A percentile compares a stretch with the other conserved stretches of the same genome.
These are phyloP conservation scores for Fusarium devonianum DNA, from an alignment of 2,329 filamentous ascomycete species.

Conservation along the genomic window DNA sequence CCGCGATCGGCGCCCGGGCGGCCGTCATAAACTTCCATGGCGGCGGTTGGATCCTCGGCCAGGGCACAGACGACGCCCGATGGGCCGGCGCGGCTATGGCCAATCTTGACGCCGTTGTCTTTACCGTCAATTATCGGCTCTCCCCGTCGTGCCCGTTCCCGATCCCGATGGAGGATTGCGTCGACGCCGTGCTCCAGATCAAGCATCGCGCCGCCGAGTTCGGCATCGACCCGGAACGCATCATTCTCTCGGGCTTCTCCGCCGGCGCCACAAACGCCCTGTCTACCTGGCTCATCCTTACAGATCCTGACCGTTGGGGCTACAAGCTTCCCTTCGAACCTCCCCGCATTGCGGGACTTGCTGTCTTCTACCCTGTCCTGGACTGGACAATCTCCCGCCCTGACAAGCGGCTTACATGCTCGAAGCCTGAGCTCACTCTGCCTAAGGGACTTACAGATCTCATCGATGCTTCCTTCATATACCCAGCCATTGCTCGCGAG, in stretches of 20 bases:
- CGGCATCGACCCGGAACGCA: slow-evolving; percentile 61
- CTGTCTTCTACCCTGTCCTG: slow-evolving; percentile 68
- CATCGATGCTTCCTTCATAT: slow-evolving; percentile 69
- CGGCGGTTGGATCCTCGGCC: slow-evolving; percentile 70
- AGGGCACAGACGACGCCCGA: slow-evolving; percentile 68
- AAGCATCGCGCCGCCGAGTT: slow-evolving; percentile 63
- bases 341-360: slow-evolving; percentile 59
- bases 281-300: slow-evolving; percentile 55
- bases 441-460: slow-evolving; percentile 65
- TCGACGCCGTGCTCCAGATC: slow-evolving; percentile 69
- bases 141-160: slow-evolving; percentile 71
- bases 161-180: slow-evolving; percentile 69
- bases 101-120: slow-evolving; percentile 63
- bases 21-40: slow-evolving; percentile 73
- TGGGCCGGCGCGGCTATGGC: slow-evolving; percentile 64
- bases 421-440: slow-evolving; percentile 64
- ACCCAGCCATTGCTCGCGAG: slow-evolving; percentile 55
- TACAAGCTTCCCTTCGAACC: slow-evolving; percentile 50
- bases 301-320: slow-evolving; percentile 51
- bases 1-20: slow-evolving; percentile 51
- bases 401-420: slow-evolving; percentile 61
- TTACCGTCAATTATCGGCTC: slow-evolving; percentile 73
- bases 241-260: slow-evolving; percentile 70
- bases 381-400: slow-evolving; percentile 67
- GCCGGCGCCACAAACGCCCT: slow-evolving; percentile 66